phyloP scores from a whole-genome alignment of 73 alveolate species.

The Paramecium caudatum region DNA sequence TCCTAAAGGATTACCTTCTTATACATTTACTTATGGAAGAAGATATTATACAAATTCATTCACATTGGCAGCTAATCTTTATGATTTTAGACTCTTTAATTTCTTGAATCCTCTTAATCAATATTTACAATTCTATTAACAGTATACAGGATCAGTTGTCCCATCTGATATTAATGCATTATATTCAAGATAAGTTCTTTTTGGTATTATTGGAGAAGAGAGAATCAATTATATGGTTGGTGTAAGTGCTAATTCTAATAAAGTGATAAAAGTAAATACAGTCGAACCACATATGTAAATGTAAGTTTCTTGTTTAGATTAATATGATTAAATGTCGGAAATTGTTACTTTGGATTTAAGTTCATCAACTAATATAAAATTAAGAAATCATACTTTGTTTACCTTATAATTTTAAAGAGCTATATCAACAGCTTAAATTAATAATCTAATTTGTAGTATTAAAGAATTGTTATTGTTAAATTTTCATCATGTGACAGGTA shows the following conservation, averaged over 20 bases:
- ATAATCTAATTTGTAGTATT: conserved; percentile 40
- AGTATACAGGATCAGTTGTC: neutral
- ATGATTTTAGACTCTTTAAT: neutral
- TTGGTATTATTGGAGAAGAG: conserved; percentile 43
- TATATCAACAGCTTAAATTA: neutral
- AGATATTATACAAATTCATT: neutral
- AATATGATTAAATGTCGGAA: neutral
- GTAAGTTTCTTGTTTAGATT: conserved; percentile 27
- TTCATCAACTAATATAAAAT: neutral
- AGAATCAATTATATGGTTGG: neutral
- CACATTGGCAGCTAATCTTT: neutral
- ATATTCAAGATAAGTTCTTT: conserved; percentile 4
- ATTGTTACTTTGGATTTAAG: neutral
- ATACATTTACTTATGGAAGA: neutral
- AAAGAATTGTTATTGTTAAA: neutral
- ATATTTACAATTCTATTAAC: neutral
- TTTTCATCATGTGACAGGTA: neutral
- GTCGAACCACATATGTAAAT: conserved; percentile 39
- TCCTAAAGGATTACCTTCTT: neutral
- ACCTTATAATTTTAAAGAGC: neutral
- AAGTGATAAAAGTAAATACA: neutral
- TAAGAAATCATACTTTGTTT: conserved; percentile 22
- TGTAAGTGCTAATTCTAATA: neutral
- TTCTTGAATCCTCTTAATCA: conserved; percentile 20
- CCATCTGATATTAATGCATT: neutral